Conservation (phyloP, 2,329 filamentous ascomycete genomes). For the Gaeumannomyces tritici region DNA sequence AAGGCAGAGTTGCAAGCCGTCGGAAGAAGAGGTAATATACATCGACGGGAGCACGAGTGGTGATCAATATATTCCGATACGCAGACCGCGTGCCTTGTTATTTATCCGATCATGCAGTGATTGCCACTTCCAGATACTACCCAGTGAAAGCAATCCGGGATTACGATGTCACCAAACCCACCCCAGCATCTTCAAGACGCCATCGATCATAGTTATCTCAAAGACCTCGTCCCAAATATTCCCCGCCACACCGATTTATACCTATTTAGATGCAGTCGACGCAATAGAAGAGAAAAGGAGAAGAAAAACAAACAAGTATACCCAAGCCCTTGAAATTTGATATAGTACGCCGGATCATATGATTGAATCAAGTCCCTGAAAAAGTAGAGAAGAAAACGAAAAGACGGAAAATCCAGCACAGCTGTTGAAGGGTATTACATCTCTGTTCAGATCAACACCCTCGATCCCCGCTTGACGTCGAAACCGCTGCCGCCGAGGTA, state of each 20-base stretch:
- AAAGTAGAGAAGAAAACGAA: neutral
- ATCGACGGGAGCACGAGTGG: no score
- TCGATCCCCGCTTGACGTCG: constrained; percentile 1
- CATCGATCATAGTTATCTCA: no score
- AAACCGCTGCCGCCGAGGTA: neutral
- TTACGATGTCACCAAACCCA: no score
- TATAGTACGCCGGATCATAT: neutral
- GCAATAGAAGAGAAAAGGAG: neutral
- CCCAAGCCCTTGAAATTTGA: constrained; percentile 3
- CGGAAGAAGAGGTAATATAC: no score
- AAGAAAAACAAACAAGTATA: constrained; percentile 1
- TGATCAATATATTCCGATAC: no score
- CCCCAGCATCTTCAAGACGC: no score
- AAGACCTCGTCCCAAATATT: neutral
- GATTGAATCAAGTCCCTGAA: neutral
- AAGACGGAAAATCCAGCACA: constrained; percentile 8
- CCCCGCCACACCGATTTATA: neutral
- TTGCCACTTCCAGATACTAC: no score
- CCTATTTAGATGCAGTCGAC: neutral
- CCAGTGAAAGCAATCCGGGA: no score
- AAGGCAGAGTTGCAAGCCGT: no score
- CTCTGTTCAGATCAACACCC: neutral
- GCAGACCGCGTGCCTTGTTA: no score
- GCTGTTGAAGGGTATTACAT: constrained; percentile 3
- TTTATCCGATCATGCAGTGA: no score